Evolutionary conservation across 2,329 filamentous ascomycete species (phyloP), one percentile per base, ranked within the genome.

Genomic region (Aureobasidium sp.): DNA sequence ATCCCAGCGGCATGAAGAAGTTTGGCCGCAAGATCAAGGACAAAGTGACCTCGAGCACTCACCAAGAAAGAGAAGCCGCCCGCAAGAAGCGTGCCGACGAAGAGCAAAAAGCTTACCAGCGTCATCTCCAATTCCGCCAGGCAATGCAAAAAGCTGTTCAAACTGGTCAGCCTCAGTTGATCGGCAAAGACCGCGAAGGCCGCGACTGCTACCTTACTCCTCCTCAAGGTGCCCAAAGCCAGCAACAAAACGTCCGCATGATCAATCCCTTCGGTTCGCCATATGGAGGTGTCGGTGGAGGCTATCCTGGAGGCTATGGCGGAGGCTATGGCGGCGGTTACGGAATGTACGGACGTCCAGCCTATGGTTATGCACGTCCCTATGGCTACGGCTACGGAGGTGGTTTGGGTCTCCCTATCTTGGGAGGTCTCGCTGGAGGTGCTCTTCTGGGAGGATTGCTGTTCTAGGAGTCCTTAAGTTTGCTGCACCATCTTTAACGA

Each of bases 21-120:
- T 76, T 84, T 27, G 82, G 82, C 1, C 77, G 83, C 61, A 81
- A 78, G 59, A 72, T 86, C 65, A 86, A 86, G 68, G 82, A 86
- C 70, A 81, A 80, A 65, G 66, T 85, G 16, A 86, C 84, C 0
- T 73, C 76, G 16, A 80, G 78, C 5, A 84, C 82, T 4, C 83
- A 85, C 68, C 73, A 78, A 29, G 73, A 86, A 67, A 80, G 83
- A 29, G 77, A 78, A 57, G 68, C 69, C 6, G 73, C 77, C 30
- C 77, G 83, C 5, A 66, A 66, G 3, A 69, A 72, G 36, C 77
- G 81, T 30, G 81, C 76, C 1, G 75, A 79, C 59, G 73, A 79
- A 36, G 83, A 86, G 69, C 74, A 71, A 3, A 69, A 76, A 48
- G 74, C 77, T n/a, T 85, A 85, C 67, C 71, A 78, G 39, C 76